These are phyloP conservation scores for Solioccasus polychromus DNA, from an alignment of 768 basidiomycete genomes.

Conservation along the genomic window DNA sequence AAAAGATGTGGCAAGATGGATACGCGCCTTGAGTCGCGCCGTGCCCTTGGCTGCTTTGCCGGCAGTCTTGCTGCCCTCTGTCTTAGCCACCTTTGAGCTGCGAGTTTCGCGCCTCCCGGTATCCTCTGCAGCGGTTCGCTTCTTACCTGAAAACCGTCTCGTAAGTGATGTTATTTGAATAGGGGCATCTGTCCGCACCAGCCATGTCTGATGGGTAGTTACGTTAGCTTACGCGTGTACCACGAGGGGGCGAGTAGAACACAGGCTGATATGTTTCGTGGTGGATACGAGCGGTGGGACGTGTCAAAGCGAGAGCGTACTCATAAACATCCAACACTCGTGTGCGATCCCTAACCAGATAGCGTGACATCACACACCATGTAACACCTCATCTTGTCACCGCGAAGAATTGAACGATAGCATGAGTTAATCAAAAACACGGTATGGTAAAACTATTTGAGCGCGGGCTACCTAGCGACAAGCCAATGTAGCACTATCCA, in stretches of 20 bases:
- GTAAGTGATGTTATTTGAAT: conserved; percentile 4
- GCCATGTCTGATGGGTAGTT: conserved; percentile 20
- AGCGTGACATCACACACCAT: conserved; percentile 34
- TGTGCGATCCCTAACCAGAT: conserved; percentile 8
- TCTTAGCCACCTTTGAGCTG: conserved; percentile 52
- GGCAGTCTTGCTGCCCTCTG: conserved; percentile 31
- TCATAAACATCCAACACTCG: conserved; percentile 23
- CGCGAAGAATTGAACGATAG: background rate
- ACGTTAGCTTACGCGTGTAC: background rate
- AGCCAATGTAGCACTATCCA: conserved; percentile 14
- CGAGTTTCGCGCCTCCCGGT: conserved; percentile 38
- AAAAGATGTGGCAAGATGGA: background rate
- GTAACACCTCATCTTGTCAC: conserved; percentile 17
- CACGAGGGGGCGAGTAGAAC: background rate
- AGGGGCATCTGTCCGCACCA: conserved; percentile 24
- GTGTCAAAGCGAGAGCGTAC: conserved; percentile 21
- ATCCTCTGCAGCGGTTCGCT: conserved; percentile 43
- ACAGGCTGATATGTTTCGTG: background rate
- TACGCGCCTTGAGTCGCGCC: conserved; percentile 46
- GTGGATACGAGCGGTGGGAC: conserved; percentile 11
- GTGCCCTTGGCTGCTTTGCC: conserved; percentile 38
- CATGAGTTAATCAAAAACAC: conserved; percentile 28
- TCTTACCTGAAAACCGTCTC: conserved; percentile 33
- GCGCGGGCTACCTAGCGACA: conserved; percentile 25
- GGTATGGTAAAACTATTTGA: conserved; percentile 27